Conservation (phyloP, 192 early-diverging fungal species). For the Linnemannia schmuckeri region DNA sequence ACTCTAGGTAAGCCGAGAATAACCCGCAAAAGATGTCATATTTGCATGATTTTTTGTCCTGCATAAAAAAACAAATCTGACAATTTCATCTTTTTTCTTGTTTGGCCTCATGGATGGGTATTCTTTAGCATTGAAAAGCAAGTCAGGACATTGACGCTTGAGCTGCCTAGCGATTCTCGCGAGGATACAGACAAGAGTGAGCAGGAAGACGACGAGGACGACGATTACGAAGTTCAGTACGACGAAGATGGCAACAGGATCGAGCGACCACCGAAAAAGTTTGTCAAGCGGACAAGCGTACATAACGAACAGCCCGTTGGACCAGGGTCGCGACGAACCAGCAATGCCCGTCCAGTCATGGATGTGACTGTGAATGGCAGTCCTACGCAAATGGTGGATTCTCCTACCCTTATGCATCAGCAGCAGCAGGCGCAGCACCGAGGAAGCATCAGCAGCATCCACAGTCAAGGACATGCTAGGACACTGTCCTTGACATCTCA, state of each 20-base stretch:
- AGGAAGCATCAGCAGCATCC: constrained; percentile 49
- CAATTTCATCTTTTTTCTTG: neutral
- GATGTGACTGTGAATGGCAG: constrained; percentile 25
- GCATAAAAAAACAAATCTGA: neutral
- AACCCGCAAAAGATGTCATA: neutral
- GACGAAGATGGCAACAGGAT: constrained; percentile 56
- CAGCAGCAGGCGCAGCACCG: constrained; percentile 24
- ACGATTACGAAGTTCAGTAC: constrained; percentile 53
- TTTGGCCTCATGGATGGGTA: neutral
- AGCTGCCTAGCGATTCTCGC: neutral
- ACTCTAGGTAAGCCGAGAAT: constrained; percentile 25
- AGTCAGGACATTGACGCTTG: constrained; percentile 31
- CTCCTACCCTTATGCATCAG: constrained; percentile 34
- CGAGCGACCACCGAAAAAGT: constrained; percentile 24
- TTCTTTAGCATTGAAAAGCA: constrained; percentile 38
- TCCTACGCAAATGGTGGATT: constrained; percentile 41
- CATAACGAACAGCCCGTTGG: neutral
- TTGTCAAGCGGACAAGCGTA: constrained; percentile 12
- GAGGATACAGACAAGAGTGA: constrained; percentile 24
- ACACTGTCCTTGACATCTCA: constrained; percentile 35
- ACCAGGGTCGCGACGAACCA: constrained; percentile 32
- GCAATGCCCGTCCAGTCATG: constrained; percentile 3
- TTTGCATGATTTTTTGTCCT: neutral
- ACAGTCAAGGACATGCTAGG: constrained; percentile 34
- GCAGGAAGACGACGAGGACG: constrained; percentile 45